Evolutionary conservation across 2,329 filamentous ascomycete genomes (phyloP).

Genomic region (Aspergillus sp.): DNA sequence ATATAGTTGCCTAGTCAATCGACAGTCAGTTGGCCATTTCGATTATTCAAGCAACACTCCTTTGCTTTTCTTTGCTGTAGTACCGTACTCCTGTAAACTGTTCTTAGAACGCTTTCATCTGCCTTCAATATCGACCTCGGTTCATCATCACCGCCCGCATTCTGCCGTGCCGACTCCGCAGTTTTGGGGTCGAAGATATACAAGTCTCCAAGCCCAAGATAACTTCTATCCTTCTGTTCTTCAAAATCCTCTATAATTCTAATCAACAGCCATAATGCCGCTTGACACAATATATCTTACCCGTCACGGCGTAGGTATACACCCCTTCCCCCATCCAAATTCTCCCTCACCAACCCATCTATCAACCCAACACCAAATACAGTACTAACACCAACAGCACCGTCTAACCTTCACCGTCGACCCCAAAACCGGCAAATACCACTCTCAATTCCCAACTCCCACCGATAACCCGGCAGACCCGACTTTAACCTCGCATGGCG

Average conservation of each 20-base stretch:
- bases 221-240: not conserved
- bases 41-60: not conserved
- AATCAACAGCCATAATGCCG: conserved; percentile 45
- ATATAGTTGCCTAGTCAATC: conserved; percentile 20
- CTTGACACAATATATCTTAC: conserved; percentile 67
- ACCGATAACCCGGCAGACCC: conserved; percentile 86
- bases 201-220: not conserved
- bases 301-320: conserved; percentile 62
- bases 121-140: conserved; percentile 7
- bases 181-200: not conserved
- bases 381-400: conserved; percentile 52
- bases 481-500: conserved; percentile 77
- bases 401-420: conserved; percentile 87
- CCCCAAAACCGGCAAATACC: conserved; percentile 70
- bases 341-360: not conserved
- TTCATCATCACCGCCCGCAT: conserved; percentile 6
- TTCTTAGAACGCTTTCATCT: not conserved
- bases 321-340: not conserved
- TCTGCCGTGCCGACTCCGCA: conserved; percentile 1
- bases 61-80: not conserved
- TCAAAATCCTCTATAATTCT: not conserved
- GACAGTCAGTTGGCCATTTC: conserved; percentile 4
- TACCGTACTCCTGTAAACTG: not conserved
- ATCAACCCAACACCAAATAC: no score
- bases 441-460: conserved; percentile 64